Percentiles rank a stretch among this genome's conserved stretches.
These are phyloP conservation scores for Cerioporus squamosus DNA, from an alignment of 1,284 basidiomycete species.

Conservation along the genomic window DNA sequence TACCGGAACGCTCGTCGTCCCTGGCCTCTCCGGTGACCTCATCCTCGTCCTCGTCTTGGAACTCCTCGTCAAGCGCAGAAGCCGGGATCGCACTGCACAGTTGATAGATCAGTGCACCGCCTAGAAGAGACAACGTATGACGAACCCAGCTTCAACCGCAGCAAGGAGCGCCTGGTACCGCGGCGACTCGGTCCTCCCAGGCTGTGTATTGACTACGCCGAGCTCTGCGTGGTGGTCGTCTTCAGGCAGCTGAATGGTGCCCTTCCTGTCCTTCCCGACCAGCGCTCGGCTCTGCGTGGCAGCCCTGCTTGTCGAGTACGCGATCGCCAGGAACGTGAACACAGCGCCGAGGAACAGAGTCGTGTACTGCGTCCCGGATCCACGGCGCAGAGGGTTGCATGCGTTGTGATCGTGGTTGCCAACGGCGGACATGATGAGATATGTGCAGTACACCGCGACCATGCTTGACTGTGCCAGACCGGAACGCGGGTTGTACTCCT, in stretches of 20 bases:
- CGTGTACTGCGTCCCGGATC: conserved; percentile 79
- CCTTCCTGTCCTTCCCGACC: conserved; percentile 75
- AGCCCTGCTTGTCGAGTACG: conserved; percentile 95
- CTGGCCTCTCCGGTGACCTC: conserved; percentile 69
- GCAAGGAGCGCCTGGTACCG: conserved; percentile 95
- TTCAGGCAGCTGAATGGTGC: conserved; percentile 67
- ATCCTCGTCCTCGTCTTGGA: conserved; percentile 80
- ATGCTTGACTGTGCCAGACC: conserved; percentile 96
- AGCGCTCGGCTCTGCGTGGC: conserved; percentile 94
- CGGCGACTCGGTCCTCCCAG: conserved; percentile 84
- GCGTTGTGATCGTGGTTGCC: conserved; percentile 87
- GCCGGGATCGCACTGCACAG: conserved; percentile 82
- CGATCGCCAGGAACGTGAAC: conserved; percentile 98
- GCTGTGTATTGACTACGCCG: conserved; percentile 84
- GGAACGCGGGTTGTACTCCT: conserved; percentile 93
- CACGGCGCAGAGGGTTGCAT: conserved; percentile 86
- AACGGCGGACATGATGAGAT: conserved; percentile 93
- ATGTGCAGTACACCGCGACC: conserved; percentile 97
- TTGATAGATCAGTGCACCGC: background rate
- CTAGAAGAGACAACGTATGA: conserved; percentile 12
- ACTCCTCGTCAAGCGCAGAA: conserved; percentile 87
- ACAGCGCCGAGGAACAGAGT: conserved; percentile 91
- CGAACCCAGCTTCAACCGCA: conserved; percentile 92
- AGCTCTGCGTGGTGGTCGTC: conserved; percentile 66
- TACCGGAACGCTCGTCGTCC: conserved; percentile 95